Conservation (phyloP, 306 rosid species). For the Cucumis cinereus region DNA sequence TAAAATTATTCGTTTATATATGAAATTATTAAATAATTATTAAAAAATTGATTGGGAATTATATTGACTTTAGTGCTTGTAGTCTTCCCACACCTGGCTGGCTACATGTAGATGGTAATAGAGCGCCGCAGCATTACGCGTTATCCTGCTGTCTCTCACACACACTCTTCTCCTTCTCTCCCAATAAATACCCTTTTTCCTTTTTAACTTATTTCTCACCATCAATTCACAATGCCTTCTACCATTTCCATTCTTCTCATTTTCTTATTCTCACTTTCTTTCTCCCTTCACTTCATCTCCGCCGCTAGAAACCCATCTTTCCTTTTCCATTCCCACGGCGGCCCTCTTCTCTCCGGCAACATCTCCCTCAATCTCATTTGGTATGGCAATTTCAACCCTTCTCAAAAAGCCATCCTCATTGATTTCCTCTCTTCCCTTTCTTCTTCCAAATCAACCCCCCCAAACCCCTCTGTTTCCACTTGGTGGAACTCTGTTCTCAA, state of each 20-base stretch:
- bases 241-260: neutral
- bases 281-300: conserved; percentile 9
- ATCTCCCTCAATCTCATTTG: conserved; percentile 47
- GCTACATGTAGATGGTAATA: too few relatives aligned
- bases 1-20: too few relatives aligned
- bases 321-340: conserved; percentile 43
- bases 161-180: too few relatives aligned
- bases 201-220: neutral
- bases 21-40: too few relatives aligned
- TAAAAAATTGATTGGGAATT: neutral
- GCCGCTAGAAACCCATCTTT: conserved; percentile 18
- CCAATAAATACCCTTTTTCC: neutral
- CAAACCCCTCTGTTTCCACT: conserved; percentile 35
- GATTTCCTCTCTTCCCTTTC: conserved; percentile 60
- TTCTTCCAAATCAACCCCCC: conserved; percentile 9
- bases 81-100: neutral
- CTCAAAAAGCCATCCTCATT: conserved; percentile 47
- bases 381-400: conserved; percentile 59
- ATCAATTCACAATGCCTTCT: conserved; percentile 18
- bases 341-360: conserved; percentile 43
- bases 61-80: neutral
- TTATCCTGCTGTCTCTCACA: neutral
- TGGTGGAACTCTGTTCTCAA: conserved; percentile 43
- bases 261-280: neutral
- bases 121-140: neutral